These are phyloP conservation scores for Apodospora peruviana DNA, from an alignment of 495 filamentous ascomycete species.

Conservation along the genomic window DNA sequence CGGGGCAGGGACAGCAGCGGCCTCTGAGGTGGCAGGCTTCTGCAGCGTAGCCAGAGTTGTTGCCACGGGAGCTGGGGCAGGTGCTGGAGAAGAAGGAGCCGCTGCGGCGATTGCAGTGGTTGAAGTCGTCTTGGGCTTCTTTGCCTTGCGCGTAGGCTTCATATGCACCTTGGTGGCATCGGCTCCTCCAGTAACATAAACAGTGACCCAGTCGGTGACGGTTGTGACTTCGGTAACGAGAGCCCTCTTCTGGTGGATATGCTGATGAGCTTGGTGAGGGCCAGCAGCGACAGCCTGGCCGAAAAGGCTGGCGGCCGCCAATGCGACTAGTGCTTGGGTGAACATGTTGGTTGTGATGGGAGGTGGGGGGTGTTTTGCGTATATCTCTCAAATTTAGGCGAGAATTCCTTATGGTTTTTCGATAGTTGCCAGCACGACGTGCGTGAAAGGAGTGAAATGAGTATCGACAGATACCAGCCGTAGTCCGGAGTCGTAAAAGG, in stretches of 20 bases:
- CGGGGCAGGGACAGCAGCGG: background rate
- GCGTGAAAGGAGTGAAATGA: constrained; percentile 24
- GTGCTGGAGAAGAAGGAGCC: constrained; percentile 1
- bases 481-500: constrained; percentile 1
- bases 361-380: background rate
- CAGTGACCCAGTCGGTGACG: constrained; percentile 29
- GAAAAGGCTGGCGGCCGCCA: constrained; percentile 22
- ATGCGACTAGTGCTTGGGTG: constrained; percentile 21
- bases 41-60: background rate
- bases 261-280: constrained; percentile 18
- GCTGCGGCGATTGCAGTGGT: background rate
- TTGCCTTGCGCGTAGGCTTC: background rate
- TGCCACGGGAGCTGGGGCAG: background rate
- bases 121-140: too few relatives aligned
- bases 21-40: background rate
- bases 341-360: constrained; percentile 16
- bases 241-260: constrained; percentile 22
- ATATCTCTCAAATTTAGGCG: background rate
- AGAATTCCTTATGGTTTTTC: background rate
- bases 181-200: constrained; percentile 16
- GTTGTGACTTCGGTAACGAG: constrained; percentile 25
- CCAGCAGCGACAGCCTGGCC: constrained; percentile 20
- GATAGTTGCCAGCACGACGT: too few relatives aligned
- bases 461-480: constrained; percentile 11
- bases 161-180: background rate